A percentile compares a stretch with the other conserved stretches of the same genome.
These are phyloP conservation scores for Cyberlindnera euphorbiiphila DNA, from an alignment of 805 yeast genomes.

Conservation along the genomic window DNA sequence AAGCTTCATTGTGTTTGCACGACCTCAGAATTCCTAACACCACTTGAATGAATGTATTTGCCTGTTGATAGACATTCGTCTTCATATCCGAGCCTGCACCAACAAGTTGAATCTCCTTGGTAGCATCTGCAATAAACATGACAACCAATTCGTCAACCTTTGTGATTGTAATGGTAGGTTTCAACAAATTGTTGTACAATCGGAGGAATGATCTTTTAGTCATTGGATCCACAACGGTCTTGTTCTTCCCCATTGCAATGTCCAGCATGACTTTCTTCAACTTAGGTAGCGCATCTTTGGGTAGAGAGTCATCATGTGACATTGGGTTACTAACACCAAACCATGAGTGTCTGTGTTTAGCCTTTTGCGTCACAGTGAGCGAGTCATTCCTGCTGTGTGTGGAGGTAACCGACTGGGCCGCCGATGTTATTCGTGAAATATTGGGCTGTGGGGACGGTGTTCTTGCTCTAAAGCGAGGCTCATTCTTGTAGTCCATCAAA, in stretches of 20 bases:
- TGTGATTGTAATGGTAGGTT: constrained; percentile 30
- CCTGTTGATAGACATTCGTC: constrained; percentile 20
- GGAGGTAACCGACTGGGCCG: constrained; percentile 8
- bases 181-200: constrained; percentile 55
- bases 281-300: constrained; percentile 30
- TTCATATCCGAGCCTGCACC: constrained; percentile 22
- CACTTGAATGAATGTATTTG: constrained; percentile 18
- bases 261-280: constrained; percentile 40
- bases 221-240: constrained; percentile 38
- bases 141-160: constrained; percentile 45
- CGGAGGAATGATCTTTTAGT: constrained; percentile 57
- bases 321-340: constrained; percentile 19
- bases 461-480: constrained; percentile 51
- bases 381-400: constrained; percentile 1
- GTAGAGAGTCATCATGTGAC: constrained; percentile 34
- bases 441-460: constrained; percentile 7
- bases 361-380: constrained; percentile 14
- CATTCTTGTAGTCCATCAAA: constrained; percentile 56
- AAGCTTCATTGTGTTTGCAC: constrained; percentile 30
- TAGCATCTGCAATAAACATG: constrained; percentile 49
- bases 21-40: constrained; percentile 15
- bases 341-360: constrained; percentile 28
- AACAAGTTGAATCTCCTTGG: constrained; percentile 43
- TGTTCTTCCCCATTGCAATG: constrained; percentile 43
- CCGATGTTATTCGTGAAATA: constrained; percentile 3